A percentile compares a stretch with the other conserved stretches of the same genome.
phyloP scores from a whole-genome alignment of 2,329 filamentous ascomycete species.

The Aspergillus hortae region DNA sequence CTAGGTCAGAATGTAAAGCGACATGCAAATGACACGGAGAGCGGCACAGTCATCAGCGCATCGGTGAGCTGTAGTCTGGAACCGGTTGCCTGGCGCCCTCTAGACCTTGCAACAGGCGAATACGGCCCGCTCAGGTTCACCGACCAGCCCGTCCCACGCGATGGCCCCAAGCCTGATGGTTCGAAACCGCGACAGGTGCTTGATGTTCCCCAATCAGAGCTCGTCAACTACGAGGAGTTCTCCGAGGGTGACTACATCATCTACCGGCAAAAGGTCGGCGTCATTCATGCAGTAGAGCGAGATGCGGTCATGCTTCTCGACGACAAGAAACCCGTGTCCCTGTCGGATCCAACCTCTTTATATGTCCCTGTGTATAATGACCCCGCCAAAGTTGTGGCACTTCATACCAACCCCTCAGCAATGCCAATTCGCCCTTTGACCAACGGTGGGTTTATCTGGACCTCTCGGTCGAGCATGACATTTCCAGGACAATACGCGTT shows the following conservation, averaged over 20 bases:
- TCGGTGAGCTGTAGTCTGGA: conserved; percentile 45
- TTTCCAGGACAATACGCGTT: conserved; percentile 44
- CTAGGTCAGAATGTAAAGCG: conserved; percentile 56
- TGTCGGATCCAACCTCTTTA: conserved; percentile 46
- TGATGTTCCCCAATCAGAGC: conserved; percentile 43
- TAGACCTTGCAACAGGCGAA: conserved; percentile 21
- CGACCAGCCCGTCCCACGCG: conserved; percentile 8
- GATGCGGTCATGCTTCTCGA: conserved; percentile 50
- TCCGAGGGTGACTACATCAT: conserved; percentile 52
- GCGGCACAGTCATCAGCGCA: conserved; percentile 53
- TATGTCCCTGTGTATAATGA: conserved; percentile 31
- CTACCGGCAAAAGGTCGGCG: conserved; percentile 55
- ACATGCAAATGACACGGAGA: conserved; percentile 46
- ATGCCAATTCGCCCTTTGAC: conserved; percentile 2
- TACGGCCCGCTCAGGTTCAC: conserved; percentile 18
- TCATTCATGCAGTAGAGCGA: conserved; percentile 48
- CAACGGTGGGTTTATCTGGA: conserved; percentile 10
- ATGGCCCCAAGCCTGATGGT: not conserved
- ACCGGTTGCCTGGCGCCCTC: conserved; percentile 22
- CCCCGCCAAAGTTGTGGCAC: conserved; percentile 18
- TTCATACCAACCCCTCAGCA: conserved; percentile 9
- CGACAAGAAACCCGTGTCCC: conserved; percentile 53
- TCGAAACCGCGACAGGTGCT: conserved; percentile 26
- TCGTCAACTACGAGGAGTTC: conserved; percentile 45
- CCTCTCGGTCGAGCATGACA: conserved; percentile 5